A percentile compares a stretch with the other conserved stretches of the same genome.
Conservation (phyloP, 2,329 filamentous ascomycete genomes). For the Diaporthe helianthi region DNA sequence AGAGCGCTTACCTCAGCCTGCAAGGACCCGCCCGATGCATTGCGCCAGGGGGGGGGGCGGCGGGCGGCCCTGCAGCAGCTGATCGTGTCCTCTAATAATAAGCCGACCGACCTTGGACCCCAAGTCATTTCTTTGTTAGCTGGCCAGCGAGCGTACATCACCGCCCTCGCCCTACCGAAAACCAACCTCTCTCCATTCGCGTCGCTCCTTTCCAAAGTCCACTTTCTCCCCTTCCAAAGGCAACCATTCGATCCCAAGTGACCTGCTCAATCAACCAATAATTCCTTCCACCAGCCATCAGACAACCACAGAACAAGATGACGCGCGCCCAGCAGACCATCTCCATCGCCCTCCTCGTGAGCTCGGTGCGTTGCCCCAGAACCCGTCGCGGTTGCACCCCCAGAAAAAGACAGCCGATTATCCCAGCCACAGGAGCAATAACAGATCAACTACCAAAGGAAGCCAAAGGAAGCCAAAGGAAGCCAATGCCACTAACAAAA, state of each 20-base stretch:
- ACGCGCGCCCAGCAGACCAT: slow-evolving; percentile 94
- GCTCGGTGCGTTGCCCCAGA: slow-evolving; percentile 69
- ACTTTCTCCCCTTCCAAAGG: slow-evolving; percentile 5
- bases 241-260: neutral
- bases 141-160: neutral
- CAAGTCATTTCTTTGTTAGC: neutral
- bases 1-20: slow-evolving; percentile 10
- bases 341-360: slow-evolving; percentile 84
- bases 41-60: neutral
- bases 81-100: slow-evolving; percentile 30
- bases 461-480: too few species aligned
- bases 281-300: neutral
- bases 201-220: slow-evolving; percentile 31
- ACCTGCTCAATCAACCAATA: neutral
- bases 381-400: slow-evolving; percentile 1
- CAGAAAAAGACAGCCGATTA: neutral
- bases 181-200: slow-evolving; percentile 16
- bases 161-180: neutral
- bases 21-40: neutral
- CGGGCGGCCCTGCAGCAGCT: slow-evolving; percentile 17
- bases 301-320: slow-evolving; percentile 64
- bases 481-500: neutral
- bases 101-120: neutral
- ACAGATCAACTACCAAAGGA: too few species aligned
- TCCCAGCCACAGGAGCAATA: too few species aligned